A percentile compares a stretch with the other conserved stretches of the same genome.
phyloP scores from a whole-genome alignment of 108 stramenopile genomes.

The Cyclotella kingstonii region DNA sequence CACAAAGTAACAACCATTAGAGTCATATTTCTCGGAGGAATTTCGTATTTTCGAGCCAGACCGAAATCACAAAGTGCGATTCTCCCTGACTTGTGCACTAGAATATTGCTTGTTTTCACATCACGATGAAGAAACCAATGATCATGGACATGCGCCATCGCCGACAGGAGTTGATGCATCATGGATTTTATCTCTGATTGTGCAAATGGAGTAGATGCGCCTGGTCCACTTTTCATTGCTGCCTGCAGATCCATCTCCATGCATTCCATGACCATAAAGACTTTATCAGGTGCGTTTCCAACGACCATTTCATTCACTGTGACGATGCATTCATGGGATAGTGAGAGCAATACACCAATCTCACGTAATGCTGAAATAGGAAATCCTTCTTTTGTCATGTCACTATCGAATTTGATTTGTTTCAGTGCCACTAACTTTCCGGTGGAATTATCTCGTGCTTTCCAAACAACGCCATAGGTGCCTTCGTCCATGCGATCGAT shows the following conservation, averaged over 20 bases:
- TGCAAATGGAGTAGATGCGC: conserved; percentile 53
- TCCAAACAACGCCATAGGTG: conserved; percentile 95
- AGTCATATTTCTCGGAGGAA: conserved; percentile 67
- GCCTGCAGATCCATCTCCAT: conserved; percentile 90
- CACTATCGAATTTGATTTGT: conserved; percentile 86
- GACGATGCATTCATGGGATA: conserved; percentile 86
- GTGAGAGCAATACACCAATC: conserved; percentile 73
- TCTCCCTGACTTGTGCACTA: conserved; percentile 73
- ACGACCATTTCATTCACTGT: conserved; percentile 87
- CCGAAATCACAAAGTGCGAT: conserved; percentile 93
- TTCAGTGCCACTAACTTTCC: conserved; percentile 88
- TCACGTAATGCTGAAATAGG: conserved; percentile 92
- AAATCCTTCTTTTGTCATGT: conserved; percentile 82
- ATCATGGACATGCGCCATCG: conserved; percentile 73
- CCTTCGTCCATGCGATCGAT: conserved; percentile 84
- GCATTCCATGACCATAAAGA: conserved; percentile 94
- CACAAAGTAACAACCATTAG: conserved; percentile 89
- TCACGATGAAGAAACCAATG: conserved; percentile 90
- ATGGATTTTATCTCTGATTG: conserved; percentile 82
- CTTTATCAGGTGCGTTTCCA: conserved; percentile 61
- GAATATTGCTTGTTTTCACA: conserved; percentile 89
- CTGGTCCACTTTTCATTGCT: conserved; percentile 51
- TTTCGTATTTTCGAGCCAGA: conserved; percentile 79
- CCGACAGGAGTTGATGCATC: conserved; percentile 79
- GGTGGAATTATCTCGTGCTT: conserved; percentile 77